phyloP scores from a whole-genome alignment of 768 basidiomycete species.

The Rhizopogon salebrosus region DNA sequence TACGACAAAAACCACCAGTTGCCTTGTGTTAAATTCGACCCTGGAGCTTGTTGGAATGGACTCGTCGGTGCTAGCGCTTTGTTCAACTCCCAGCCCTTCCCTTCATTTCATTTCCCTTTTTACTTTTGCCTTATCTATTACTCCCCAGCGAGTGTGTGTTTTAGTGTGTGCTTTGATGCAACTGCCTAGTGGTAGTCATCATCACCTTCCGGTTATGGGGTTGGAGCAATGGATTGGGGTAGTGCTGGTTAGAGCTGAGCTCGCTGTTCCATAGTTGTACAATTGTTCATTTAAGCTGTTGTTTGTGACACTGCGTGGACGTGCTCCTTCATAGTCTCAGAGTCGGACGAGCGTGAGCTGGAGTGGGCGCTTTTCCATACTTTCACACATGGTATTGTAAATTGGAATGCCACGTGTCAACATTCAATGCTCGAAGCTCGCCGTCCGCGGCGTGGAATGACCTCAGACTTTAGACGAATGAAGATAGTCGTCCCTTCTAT shows the following conservation, averaged over 20 bases:
- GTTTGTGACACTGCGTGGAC: not conserved
- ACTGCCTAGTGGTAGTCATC: not conserved
- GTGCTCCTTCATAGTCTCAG: not conserved
- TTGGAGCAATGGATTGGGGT: no score
- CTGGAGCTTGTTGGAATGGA: slow-evolving; percentile 8
- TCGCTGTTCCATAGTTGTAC: not conserved
- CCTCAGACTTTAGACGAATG: not conserved
- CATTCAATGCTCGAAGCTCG: no score
- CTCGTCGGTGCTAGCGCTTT: slow-evolving; percentile 6
- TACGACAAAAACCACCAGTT: not conserved
- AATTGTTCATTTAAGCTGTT: not conserved
- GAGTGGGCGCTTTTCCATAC: no score
- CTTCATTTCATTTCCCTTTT: slow-evolving; percentile 4
- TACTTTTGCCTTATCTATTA: not conserved
- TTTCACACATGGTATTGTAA: no score
- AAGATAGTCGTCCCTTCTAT: no score
- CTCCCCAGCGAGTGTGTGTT: not conserved
- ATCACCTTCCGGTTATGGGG: not conserved
- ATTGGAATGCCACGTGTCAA: no score
- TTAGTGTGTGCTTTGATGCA: not conserved
- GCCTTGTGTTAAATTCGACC: not conserved
- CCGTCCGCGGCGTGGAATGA: no score
- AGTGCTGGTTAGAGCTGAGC: not conserved
- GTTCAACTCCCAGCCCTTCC: not conserved
- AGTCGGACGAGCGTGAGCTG: no score